Percentiles rank a stretch among this genome's conserved stretches.
Evolutionary conservation across 768 basidiomycete species (phyloP).

Genomic region (Coprinellus aureogranulatus): DNA sequence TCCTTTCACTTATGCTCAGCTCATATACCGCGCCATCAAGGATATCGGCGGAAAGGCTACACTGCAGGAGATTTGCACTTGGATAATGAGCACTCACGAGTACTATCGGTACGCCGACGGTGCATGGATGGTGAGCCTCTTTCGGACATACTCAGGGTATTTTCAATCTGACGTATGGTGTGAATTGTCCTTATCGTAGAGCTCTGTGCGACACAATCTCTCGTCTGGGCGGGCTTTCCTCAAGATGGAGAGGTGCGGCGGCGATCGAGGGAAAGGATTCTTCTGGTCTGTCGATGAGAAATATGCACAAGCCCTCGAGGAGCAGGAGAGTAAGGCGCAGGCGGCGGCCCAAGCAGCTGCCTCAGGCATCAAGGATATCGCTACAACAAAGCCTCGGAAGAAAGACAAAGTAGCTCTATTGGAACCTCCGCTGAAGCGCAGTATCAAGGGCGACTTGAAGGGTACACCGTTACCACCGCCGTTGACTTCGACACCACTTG

Average conservation of each 20-base stretch:
- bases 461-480: conserved; percentile 64
- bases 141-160: conserved; percentile 5
- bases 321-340: conserved; percentile 60
- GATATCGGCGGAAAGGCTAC: conserved; percentile 83
- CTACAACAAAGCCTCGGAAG: conserved; percentile 42
- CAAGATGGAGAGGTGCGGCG: conserved; percentile 82
- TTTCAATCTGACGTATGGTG: too few relatives aligned
- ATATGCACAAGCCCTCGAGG: conserved; percentile 63
- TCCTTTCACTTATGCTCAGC: conserved; percentile 83
- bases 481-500: conserved; percentile 61
- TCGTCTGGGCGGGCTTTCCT: conserved; percentile 89
- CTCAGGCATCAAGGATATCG: conserved; percentile 26
- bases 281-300: conserved; percentile 90
- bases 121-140: conserved; percentile 81
- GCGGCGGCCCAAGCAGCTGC: conserved; percentile 34
- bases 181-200: conserved; percentile 41
- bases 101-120: conserved; percentile 87
- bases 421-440: conserved; percentile 69
- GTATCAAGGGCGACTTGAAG: conserved; percentile 62
- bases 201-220: conserved; percentile 93
- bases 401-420: conserved; percentile 56
- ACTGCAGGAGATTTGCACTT: conserved; percentile 85
- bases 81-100: conserved; percentile 86
- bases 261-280: conserved; percentile 87
- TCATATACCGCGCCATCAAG: conserved; percentile 88